Evolutionary conservation across 208 protist species (phyloP), one percentile per base, ranked within the genome.

Genomic region (Wallacemonas rigidus): DNA sequence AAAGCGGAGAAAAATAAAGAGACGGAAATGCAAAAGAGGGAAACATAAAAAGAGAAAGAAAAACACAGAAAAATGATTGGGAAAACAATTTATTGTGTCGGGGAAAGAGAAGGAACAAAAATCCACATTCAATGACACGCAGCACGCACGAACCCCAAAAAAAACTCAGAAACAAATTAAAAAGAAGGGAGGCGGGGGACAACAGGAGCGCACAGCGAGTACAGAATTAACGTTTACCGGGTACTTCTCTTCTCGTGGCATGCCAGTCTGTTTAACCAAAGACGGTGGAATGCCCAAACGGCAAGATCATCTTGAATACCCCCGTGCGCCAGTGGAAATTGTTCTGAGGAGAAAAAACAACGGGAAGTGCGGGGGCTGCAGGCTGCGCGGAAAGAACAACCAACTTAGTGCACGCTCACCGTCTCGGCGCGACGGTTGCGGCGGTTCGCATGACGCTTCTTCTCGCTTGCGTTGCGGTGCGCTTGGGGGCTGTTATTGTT

Each of bases 21-120:
- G 36, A 39, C 47, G 38, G 14, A 62, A 17, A 54, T 35, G 11
- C 38, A 53, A 3, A 53, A 44, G 5, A 43, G 41, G 26, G 5
- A 14, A 38, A 39, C 41, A 14, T 39, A 53, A 38, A 48, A 44
- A 53, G 53, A 74, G 64, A 48, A 62, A 73, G 54, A 1, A 73
- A 26, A 47, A 44, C 36, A 53, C 11, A 44, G 51, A 63, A 63
- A 61, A 45, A 5, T 12, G 43, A 26, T 47, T 12, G 14, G 12
- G 6, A 63, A 58, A 15, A 17, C 15, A 41, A 36, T 7, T 65
- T n/a, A 26, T 26, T 26, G 26, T 26, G 26, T 0, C 26, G 26
- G 26, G 26, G 26, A 26, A 0, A 26, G 26, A 26, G 26, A 26
- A 26, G 26, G 0, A 26, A 26, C 26, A 26, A 26, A 26, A 26